Evolutionary conservation across 2,329 filamentous ascomycete genomes (phyloP).

Genomic region (Beauveria pseudobassiana): DNA sequence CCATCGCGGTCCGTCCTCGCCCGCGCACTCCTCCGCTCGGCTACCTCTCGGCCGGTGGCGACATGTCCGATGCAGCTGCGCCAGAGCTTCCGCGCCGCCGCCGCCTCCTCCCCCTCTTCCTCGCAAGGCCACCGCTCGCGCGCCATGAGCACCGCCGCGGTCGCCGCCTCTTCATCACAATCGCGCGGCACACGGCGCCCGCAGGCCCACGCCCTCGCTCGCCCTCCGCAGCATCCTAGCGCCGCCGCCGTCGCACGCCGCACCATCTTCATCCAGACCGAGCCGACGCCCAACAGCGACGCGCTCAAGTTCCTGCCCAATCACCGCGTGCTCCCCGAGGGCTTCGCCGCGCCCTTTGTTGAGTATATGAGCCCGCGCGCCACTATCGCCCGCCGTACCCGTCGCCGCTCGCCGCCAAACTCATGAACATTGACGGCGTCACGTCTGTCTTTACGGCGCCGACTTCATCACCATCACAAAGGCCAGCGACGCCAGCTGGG

Average conservation of each 20-base stretch:
- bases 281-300: slow-evolving; percentile 89
- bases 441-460: slow-evolving; percentile 81
- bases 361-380: slow-evolving; percentile 88
- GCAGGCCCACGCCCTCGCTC: background rate
- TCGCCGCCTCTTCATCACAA: background rate
- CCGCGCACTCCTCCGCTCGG: slow-evolving; percentile 10
- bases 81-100: slow-evolving; percentile 8
- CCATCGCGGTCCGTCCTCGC: slow-evolving; percentile 5
- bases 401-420: slow-evolving; percentile 80
- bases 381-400: slow-evolving; percentile 81
- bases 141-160: background rate
- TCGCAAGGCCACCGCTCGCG: background rate
- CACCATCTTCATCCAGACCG: slow-evolving; percentile 96
- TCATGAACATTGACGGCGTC: slow-evolving; percentile 93
- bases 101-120: background rate
- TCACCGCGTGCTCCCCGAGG: slow-evolving; percentile 71
- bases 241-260: slow-evolving; percentile 30
- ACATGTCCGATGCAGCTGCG: slow-evolving; percentile 13
- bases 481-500: slow-evolving; percentile 80
- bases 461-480: slow-evolving; percentile 99
- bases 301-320: slow-evolving; percentile 95
- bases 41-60: slow-evolving; percentile 9
- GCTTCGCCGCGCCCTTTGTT: slow-evolving; percentile 67
- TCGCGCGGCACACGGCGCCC: background rate
- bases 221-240: slow-evolving; percentile 11